Evolutionary conservation across 139 green algal genomes (phyloP), one percentile per base, ranked within the genome.

Genomic region (Desmodesmus armatus): DNA sequence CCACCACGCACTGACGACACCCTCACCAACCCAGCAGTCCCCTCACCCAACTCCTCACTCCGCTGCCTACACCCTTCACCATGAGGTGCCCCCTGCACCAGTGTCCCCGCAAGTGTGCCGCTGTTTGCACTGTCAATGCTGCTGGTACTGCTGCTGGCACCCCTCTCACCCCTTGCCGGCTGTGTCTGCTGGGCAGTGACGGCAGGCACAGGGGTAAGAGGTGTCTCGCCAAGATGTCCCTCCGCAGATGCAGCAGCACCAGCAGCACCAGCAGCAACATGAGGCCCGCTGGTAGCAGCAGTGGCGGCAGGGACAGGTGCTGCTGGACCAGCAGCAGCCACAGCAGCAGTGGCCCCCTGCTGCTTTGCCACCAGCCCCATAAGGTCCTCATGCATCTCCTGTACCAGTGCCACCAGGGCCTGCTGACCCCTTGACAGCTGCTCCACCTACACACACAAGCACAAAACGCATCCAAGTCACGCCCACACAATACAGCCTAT

Each of bases 381-480:
- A 5, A 82, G 37, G n/a, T 82, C 76, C 40, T 82, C 76, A 13
- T 39, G 41, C 25, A 82, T 53, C 25, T 82, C 76, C 53, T 35
- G 72, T 39, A 82, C 55, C 55, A 82, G 76, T n/a, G 55, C 37
- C 35, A 82, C 35, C 37, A 82, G 55, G 35, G 71, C 55, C 76
- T 82, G 76, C 55, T 82, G 76, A 9, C 62, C 35, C 1, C 33
- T 1, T 41, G 27, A 37, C 76, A 82, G n/a, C 21, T 23, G 55
- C 13, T 3, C 35, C 2, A n/a, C n/a, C n/a, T n/a, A n/a, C n/a
- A n/a, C n/a, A n/a, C n/a, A n/a, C n/a, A n/a, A n/a, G n/a, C n/a
- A n/a, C n/a, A n/a, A n/a, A n/a, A n/a, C n/a, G n/a, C n/a, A n/a
- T n/a, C n/a, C n/a, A n/a, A n/a, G n/a, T n/a, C n/a, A n/a, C n/a